Base-by-base conservation (phyloP, 805 yeast species). In the Metschnikowia vanudenii region DNA sequence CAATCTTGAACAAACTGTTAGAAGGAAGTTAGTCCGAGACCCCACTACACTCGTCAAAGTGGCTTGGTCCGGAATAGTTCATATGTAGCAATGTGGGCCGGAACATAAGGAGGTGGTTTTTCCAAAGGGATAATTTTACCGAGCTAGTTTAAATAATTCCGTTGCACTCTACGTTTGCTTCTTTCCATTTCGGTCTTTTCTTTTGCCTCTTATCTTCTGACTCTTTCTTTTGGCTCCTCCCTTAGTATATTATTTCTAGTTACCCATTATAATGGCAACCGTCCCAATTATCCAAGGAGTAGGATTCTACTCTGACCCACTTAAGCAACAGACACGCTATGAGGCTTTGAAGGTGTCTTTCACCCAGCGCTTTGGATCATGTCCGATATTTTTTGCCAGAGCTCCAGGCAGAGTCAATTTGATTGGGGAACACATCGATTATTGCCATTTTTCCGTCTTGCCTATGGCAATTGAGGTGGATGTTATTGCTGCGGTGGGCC, bases 361-460 rank as follows among this genome's bases (percentile, higher is more conserved):
- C 52, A 37, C 41, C 5, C 41, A 39, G 4, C 47, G 37, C 17
- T 71, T 64, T 42, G 54, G 54, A 14, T 56, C 56, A 20, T 56
- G 60, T 6, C 76, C 79, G 3, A 74, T 71, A 29, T 75, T 81
- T 57, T 63, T 80, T 32, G 67, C 82, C 18, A 70, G 89, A 41
- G 78, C 86, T 13, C 90, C 91, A n/a, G 90, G 90, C 28, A 68
- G 91, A 55, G 90, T 84, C 43, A 84, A 84, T 60, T 67, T 84
- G 48, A 81, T 84, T 46, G 90, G 91, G 31, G 90, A 84, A 54
- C 91, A 84, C 59, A 79, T 84, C 45, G 90, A 84, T 64, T 84
- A 84, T 60, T 77, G 79, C 53, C 75, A 77, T 56, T 84, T 80
- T 60, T 74, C 87, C 6, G 85, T 81, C 10, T 71, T 84, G 53